phyloP scores from a whole-genome alignment of 2,329 filamentous ascomycete species.

The Raffaelea albimanens region DNA sequence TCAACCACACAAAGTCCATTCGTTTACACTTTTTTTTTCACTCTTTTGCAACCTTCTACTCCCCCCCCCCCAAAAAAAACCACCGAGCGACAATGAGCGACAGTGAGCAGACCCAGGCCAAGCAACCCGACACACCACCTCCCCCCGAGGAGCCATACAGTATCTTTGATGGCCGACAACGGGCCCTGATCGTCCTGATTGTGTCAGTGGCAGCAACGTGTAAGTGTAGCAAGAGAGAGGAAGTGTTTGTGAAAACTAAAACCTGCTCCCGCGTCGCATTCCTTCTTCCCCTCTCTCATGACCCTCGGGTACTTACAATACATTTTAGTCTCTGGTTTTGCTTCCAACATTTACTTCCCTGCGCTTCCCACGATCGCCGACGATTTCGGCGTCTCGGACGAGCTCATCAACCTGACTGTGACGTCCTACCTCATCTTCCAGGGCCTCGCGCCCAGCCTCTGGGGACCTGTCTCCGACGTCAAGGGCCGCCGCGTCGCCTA shows the following conservation, averaged over 20 bases:
- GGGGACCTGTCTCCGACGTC: constrained; percentile 52
- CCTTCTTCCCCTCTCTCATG: not conserved
- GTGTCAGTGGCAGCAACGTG: constrained; percentile 41
- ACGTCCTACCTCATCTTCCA: constrained; percentile 58
- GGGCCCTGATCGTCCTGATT: constrained; percentile 34
- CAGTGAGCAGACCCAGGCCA: not conserved
- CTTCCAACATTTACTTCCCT: constrained; percentile 31
- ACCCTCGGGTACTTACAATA: constrained; percentile 17
- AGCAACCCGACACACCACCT: not conserved
- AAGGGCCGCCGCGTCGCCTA: constrained; percentile 53
- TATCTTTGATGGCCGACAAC: constrained; percentile 41
- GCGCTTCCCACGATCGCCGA: too few species aligned
- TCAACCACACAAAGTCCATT: not conserved
- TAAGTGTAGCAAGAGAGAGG: too few species aligned
- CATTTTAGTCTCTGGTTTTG: constrained; percentile 46
- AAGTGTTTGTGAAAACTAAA: too few species aligned
- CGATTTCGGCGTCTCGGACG: constrained; percentile 29
- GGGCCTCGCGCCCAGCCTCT: constrained; percentile 45
- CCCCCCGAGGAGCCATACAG: constrained; percentile 26
- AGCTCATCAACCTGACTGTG: constrained; percentile 37
- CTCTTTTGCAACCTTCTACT: too few species aligned
- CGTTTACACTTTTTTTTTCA: too few species aligned
- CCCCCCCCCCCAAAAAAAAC: not conserved
- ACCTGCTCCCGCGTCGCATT: too few species aligned
- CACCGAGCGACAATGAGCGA: not conserved